Percentiles rank a stretch among this genome's conserved stretches.
These are phyloP conservation scores for Candida rishiriensis DNA, from an alignment of 805 yeast species.

Conservation along the genomic window DNA sequence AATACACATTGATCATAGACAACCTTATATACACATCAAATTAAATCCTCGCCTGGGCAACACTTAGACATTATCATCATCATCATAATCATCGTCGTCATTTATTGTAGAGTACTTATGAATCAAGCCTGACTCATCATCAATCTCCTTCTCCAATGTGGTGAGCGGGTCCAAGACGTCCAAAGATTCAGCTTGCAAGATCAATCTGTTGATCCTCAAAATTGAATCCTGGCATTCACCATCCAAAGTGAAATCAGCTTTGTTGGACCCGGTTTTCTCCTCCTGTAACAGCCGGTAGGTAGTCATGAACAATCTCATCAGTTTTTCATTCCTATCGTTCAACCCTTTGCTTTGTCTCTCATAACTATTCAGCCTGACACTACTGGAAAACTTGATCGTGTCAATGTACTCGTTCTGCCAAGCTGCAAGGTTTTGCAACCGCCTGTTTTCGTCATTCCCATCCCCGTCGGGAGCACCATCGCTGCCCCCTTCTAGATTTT, in stretches of 20 bases:
- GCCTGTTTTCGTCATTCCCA: conserved; percentile 6
- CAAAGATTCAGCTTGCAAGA: conserved; percentile 2
- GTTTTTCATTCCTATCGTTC: conserved; percentile 6
- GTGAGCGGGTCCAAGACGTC: conserved; percentile 5
- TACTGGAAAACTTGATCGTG: conserved; percentile 15
- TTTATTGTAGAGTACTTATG: not conserved
- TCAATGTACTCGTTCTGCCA: conserved; percentile 26
- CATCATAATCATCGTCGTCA: too few species aligned
- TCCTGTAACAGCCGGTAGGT: not conserved
- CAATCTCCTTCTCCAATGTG: conserved; percentile 9
- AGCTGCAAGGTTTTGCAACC: conserved; percentile 19
- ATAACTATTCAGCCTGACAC: too few species aligned
- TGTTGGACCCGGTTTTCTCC: not conserved
- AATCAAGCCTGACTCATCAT: conserved; percentile 1
- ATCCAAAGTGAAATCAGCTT: not conserved
- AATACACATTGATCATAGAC: too few species aligned
- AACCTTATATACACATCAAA: too few species aligned
- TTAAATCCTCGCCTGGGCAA: too few species aligned
- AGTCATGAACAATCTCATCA: not conserved
- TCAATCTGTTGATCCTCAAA: too few species aligned
- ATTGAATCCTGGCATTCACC: not conserved
- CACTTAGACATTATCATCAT: too few species aligned
- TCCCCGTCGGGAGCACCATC: not conserved
- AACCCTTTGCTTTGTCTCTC: not conserved
- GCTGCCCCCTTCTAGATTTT: not conserved